Conservation (phyloP, 1,284 basidiomycete genomes). For the Marasmius fiardii region DNA sequence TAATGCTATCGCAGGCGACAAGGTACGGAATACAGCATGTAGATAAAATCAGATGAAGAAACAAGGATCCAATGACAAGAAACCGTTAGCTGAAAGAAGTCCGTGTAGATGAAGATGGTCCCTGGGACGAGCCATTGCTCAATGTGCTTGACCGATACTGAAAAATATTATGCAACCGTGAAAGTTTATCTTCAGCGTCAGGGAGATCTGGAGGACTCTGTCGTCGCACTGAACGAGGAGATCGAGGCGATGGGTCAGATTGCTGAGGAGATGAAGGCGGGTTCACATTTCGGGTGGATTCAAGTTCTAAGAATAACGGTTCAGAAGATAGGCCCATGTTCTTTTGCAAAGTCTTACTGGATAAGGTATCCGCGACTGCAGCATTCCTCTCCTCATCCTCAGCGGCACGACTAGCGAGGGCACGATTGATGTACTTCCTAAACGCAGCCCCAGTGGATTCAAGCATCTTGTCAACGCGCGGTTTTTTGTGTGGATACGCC, state of each 20-base stretch:
- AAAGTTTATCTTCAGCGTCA: conserved; percentile 60
- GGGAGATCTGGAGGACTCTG: conserved; percentile 25
- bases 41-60: conserved; percentile 16
- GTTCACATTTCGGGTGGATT: conserved; percentile 42
- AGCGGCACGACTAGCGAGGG: conserved; percentile 77
- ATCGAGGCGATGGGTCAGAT: conserved; percentile 21
- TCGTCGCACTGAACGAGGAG: conserved; percentile 23
- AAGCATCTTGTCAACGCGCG: conserved; percentile 81
- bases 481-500: conserved; percentile 84
- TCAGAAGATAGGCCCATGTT: conserved; percentile 6
- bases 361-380: conserved; percentile 73
- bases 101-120: conserved; percentile 24
- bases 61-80: conserved; percentile 15
- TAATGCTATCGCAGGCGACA: background rate
- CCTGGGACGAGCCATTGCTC: conserved; percentile 60
- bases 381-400: conserved; percentile 80
- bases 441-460: conserved; percentile 81
- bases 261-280: conserved; percentile 20
- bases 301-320: conserved; percentile 47
- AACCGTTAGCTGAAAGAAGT: conserved; percentile 21
- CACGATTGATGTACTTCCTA: conserved; percentile 81
- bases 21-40: conserved; percentile 18
- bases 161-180: conserved; percentile 75
- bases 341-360: conserved; percentile 48
- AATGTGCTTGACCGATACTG: conserved; percentile 73